phyloP scores from a whole-genome alignment of 1,284 basidiomycete species.

The Apiotrichum gracile region DNA sequence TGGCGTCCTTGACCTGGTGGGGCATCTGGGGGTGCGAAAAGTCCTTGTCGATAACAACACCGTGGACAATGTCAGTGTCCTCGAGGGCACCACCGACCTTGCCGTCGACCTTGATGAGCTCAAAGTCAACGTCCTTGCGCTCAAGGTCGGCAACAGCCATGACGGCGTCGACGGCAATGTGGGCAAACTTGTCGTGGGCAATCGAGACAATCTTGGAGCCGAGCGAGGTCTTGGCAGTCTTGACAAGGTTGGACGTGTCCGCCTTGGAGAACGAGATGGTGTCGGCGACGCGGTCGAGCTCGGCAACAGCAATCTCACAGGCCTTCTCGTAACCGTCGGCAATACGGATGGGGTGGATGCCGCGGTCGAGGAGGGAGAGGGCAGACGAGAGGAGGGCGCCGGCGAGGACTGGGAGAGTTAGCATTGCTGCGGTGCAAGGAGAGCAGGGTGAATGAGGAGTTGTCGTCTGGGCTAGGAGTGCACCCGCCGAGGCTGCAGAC shows the following conservation, averaged over 20 bases:
- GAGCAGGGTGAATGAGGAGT: neutral
- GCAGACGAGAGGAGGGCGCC: conserved; percentile 71
- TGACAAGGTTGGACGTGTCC: conserved; percentile 80
- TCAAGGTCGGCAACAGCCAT: conserved; percentile 91
- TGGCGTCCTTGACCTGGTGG: conserved; percentile 75
- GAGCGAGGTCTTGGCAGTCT: conserved; percentile 91
- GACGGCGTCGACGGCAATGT: conserved; percentile 96
- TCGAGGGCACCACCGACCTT: conserved; percentile 96
- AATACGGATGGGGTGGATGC: conserved; percentile 96
- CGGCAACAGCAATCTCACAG: conserved; percentile 78
- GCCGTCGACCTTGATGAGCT: conserved; percentile 98
- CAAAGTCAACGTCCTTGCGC: conserved; percentile 92
- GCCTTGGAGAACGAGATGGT: conserved; percentile 67
- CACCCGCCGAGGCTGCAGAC: too few species aligned
- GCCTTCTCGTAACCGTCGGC: conserved; percentile 97
- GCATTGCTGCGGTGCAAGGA: too few species aligned
- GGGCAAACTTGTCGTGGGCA: conserved; percentile 88
- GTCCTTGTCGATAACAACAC: conserved; percentile 98
- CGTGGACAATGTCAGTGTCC: conserved; percentile 73
- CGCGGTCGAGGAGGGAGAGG: conserved; percentile 80
- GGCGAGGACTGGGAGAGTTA: conserved; percentile 67
- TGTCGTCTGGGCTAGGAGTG: too few species aligned
- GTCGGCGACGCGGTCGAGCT: conserved; percentile 92
- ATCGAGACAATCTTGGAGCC: conserved; percentile 99
- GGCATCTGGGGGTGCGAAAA: conserved; percentile 99